These are phyloP conservation scores for Vitis vinifera DNA, from an alignment of 164 flowering plant genomes.

Conservation along the genomic window DNA sequence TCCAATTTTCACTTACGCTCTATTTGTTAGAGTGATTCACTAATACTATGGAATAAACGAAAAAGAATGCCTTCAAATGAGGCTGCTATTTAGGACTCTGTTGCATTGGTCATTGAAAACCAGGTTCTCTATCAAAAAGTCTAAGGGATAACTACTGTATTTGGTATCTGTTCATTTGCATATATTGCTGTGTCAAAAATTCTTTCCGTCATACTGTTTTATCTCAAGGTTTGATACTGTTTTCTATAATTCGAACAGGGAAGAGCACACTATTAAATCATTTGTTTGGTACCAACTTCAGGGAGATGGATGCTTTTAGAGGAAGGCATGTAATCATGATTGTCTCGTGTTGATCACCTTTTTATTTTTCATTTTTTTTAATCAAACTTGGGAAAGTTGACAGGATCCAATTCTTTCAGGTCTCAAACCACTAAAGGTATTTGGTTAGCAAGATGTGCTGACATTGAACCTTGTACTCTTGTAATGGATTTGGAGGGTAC, in stretches of 20 bases:
- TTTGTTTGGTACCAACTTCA: constrained; percentile 81
- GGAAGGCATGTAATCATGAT: constrained; percentile 63
- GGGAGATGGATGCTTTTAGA: constrained; percentile 94
- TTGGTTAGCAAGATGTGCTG: constrained; percentile 87
- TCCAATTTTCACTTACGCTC: too few relatives aligned
- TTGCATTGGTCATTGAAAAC: too few relatives aligned
- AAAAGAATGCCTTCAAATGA: too few relatives aligned
- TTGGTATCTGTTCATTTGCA: not conserved
- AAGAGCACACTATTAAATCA: constrained; percentile 91
- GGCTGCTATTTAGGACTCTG: too few relatives aligned
- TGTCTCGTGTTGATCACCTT: not conserved
- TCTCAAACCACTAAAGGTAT: constrained; percentile 96
- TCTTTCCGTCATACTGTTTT: not conserved
- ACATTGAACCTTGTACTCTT: constrained; percentile 84
- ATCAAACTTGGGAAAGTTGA: not conserved
- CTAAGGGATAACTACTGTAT: not conserved
- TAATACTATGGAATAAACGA: too few relatives aligned
- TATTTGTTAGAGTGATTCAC: too few relatives aligned
- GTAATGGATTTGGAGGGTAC: constrained; percentile 99
- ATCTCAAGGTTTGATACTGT: not conserved
- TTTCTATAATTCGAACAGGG: constrained; percentile 44
- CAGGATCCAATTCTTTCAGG: constrained; percentile 38
- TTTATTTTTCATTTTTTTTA: not conserved
- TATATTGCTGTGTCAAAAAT: not conserved
- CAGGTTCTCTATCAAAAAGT: too few relatives aligned